Base-by-base conservation (phyloP, 176 grass and related monocot species). In the Aegilops umbellulata region DNA sequence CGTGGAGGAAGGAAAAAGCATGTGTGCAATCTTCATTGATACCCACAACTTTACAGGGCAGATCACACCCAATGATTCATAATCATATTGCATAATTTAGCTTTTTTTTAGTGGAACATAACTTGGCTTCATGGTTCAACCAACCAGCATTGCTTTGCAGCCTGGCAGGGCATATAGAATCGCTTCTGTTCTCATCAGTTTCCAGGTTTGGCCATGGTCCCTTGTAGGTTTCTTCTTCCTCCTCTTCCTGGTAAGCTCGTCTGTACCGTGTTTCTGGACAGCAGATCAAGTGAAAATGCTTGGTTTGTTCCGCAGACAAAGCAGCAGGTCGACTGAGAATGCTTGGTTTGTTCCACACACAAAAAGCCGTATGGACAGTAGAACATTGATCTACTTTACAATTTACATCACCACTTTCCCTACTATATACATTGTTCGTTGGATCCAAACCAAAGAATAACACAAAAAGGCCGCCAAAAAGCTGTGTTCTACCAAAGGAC, bases 351-450 rank as follows among this genome's bases (percentile, higher is more conserved):
- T 19, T 67, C 65, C 30, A 51, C 15, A 75, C 42, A 51, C 24
- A 51, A 74, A 75, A 51, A 3, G 9, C 4, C 1, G 69, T 73
- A 51, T 75, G 72, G 14, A 58, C 74, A 90, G 32, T 44, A 24
- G 32, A 53, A 53, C 49, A 53, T 51, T 14, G 46, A 17, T 32
- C 46, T 63, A 22, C 17, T 78, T 82, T 53, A 75, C 49, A 69
- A 16, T 86, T 63, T 90, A 60, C 77, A 60, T n/a, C 47, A 7
- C 11, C 68, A 60, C 32, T 75, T 60, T 47, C 0, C 39, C 60
- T 84, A 84, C 36, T 22, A 53, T 53, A 39, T 84, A 91, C 89
- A 90, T 74, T 16, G 67, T 51, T 67, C 60, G 46, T 61, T 10
- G 80, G 26, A 67, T 60, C 60, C 26, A 16, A 75, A 66, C 80